Conservation (phyloP, 768 basidiomycete species). For the Rubroboletus pulcherrimus region DNA sequence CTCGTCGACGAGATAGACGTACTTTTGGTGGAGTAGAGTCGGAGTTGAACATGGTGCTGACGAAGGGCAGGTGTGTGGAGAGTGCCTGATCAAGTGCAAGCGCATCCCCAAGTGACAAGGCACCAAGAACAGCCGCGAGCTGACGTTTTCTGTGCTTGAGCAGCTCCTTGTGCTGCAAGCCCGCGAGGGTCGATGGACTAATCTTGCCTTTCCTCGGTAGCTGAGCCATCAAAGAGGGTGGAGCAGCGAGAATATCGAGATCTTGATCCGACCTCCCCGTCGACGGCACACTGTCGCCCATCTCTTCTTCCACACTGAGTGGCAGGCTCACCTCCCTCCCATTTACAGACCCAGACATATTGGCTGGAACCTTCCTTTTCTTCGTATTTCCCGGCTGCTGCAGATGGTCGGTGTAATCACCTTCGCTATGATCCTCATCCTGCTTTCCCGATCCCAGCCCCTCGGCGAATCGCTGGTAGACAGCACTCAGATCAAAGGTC, state of each 20-base stretch:
- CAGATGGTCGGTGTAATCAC: slow-evolving; percentile 64
- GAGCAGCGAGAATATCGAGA: slow-evolving; percentile 18
- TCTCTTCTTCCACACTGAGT: slow-evolving; percentile 44
- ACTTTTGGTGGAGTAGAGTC: slow-evolving; percentile 34
- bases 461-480: slow-evolving; percentile 25
- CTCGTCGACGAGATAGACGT: slow-evolving; percentile 53
- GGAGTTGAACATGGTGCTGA: slow-evolving; percentile 35
- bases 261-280: slow-evolving; percentile 25
- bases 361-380: slow-evolving; percentile 82
- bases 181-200: slow-evolving; percentile 59
- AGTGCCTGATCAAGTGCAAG: slow-evolving; percentile 78
- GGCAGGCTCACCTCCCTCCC: slow-evolving; percentile 42
- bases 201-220: slow-evolving; percentile 42
- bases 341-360: slow-evolving; percentile 40
- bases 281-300: slow-evolving; percentile 26
- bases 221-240: slow-evolving; percentile 20
- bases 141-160: slow-evolving; percentile 66
- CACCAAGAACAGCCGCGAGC: slow-evolving; percentile 65
- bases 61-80: slow-evolving; percentile 39
- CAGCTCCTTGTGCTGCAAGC: slow-evolving; percentile 72
- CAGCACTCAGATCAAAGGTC: slow-evolving; percentile 27
- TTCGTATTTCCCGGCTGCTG: slow-evolving; percentile 82
- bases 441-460: slow-evolving; percentile 32
- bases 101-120: slow-evolving; percentile 62
- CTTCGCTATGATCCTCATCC: slow-evolving; percentile 54